Evolutionary conservation across 2,329 filamentous ascomycete species (phyloP), one percentile per base, ranked within the genome.

Genomic region (Leptosphaerulina australis): DNA sequence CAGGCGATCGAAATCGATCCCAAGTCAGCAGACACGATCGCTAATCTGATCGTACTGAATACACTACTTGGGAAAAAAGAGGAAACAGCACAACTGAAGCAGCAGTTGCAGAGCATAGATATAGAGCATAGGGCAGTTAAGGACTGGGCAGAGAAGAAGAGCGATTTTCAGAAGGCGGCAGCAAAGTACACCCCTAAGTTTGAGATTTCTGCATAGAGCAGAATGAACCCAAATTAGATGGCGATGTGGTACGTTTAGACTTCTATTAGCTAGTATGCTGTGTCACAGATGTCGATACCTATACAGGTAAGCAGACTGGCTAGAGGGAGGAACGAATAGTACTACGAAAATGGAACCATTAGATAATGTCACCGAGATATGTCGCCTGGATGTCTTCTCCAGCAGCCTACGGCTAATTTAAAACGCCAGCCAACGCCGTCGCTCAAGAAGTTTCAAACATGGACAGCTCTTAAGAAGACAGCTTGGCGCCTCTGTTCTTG

Each of bases 181-280:
- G 80, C 84, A 20, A 97, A 96, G 77, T 97, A 94, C 75, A 87
- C 84, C 59, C 83, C 92, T 25, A 96, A 93, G 79, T 90, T 91
- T 55, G 81, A 86, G 54, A 80, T 66, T 5, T 53, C 64, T 22
- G 53, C 60, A 18, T 67, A 55, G 52, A 50, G 21, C 6, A 9
- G 15, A 12, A 4, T 10, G 10, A 10, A n/a, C 15, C 30, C 10
- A 11, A 4, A 17, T 17, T 20, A 33, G 29, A 8, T 9, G n/a
- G 29, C 11, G 17, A 34, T 12, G 12, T 15, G 7, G 8, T 21
- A 3, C 2, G 22, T 4, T 12, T 21, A 18, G 9, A 11, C 15
- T 11, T 10, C 5, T 10, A 17, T 14, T 18, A 9, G 5, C 30
- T 11, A 9, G 18, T 29, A 9, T 15, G 5, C n/a, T 17, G 14